A percentile compares a stretch with the other conserved stretches of the same genome.
Conservation (phyloP, 2,329 filamentous ascomycete genomes). For the Diaporthe sp. region DNA sequence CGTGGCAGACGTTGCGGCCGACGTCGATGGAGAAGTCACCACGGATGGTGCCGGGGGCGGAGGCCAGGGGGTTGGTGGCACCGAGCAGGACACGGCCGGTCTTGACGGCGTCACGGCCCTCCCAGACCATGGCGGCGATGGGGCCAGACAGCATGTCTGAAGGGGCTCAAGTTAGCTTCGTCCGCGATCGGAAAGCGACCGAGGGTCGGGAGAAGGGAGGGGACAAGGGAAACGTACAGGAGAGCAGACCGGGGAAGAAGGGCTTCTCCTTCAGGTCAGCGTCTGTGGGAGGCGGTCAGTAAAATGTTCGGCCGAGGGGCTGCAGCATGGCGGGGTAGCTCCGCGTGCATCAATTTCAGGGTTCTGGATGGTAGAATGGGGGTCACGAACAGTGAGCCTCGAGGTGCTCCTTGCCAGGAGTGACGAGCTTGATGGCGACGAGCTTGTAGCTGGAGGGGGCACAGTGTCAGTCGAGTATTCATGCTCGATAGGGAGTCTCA, state of each 20-base stretch:
- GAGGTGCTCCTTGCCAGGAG: slow-evolving; percentile 92
- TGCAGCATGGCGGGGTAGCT: slow-evolving; percentile 40
- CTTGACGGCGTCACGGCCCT: slow-evolving; percentile 99
- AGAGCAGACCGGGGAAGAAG: slow-evolving; percentile 95
- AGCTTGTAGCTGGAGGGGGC: slow-evolving; percentile 86
- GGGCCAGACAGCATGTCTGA: slow-evolving; percentile 96
- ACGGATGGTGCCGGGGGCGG: slow-evolving; percentile 97
- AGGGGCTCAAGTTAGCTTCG: slow-evolving; percentile 42
- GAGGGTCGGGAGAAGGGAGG: neutral
- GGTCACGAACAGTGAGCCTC: slow-evolving; percentile 86
- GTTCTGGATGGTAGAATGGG: neutral
- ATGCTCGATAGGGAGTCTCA: neutral
- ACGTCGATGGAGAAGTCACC: slow-evolving; percentile 85
- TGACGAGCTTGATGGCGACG: slow-evolving; percentile 94
- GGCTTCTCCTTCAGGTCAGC: slow-evolving; percentile 91
- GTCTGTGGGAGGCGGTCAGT: slow-evolving; percentile 65
- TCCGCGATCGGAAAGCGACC: neutral
- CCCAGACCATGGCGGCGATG: slow-evolving; percentile 99
- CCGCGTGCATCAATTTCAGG: slow-evolving; percentile 22
- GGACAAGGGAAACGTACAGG: slow-evolving; percentile 73
- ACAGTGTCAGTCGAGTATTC: slow-evolving; percentile 30
- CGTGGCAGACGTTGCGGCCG: slow-evolving; percentile 78
- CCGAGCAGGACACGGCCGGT: slow-evolving; percentile 95
- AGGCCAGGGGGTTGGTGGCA: slow-evolving; percentile 98
- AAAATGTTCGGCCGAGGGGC: slow-evolving; percentile 37